Base-by-base conservation (phyloP, 352 stramenopile species). In the Pythium folliculosum region DNA sequence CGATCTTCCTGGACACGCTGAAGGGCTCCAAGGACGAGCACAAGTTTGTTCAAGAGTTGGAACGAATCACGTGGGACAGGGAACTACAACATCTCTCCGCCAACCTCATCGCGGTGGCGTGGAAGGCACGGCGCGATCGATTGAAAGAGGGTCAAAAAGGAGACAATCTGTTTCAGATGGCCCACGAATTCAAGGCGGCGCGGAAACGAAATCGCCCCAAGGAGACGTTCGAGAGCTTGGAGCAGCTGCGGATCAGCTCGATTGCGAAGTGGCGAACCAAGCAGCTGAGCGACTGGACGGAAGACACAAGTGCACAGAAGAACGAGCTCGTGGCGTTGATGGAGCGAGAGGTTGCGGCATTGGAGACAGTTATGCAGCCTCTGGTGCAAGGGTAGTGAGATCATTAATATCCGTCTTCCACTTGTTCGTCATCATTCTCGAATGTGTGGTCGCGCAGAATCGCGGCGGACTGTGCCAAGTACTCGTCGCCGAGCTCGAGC, bases 401-500 rank as follows among this genome's bases (percentile, higher is more conserved):
- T 27, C 40, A 47, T 59, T 10, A 53, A 45, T 3, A 23, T 14
- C 22, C n/a, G 16, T 63, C 61, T 3, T 63, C 55, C 3, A 63
- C 59, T 5, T 67, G 65, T 9, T 77, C 60, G 27, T 76, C 60
- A 25, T 73, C 71, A 7, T 77, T 65, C 43, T 48, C 66, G 43
- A 92, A 91, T 7, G 80, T 91, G 53, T 91, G 78, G 9, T 60
- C 56, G 7, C 85, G 75, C 10, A 91, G 59, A 13, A 91, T 76
- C 7, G 63, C 71, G 6, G 83, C 83, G 10, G 81, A 81, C 48
- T 90, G 77, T 14, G 75, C 75, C 13, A 91, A 73, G 25, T 77
- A 89, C 7, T 70, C 70, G 32, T 89, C 72, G 6, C 80, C 82
- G 10, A 82, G 30, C 17, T 82, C 78, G 30, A 77, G 32, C 22